Evolutionary conservation across 148 eudicot species (phyloP).

Genomic region (Salicornia ramosissima): DNA sequence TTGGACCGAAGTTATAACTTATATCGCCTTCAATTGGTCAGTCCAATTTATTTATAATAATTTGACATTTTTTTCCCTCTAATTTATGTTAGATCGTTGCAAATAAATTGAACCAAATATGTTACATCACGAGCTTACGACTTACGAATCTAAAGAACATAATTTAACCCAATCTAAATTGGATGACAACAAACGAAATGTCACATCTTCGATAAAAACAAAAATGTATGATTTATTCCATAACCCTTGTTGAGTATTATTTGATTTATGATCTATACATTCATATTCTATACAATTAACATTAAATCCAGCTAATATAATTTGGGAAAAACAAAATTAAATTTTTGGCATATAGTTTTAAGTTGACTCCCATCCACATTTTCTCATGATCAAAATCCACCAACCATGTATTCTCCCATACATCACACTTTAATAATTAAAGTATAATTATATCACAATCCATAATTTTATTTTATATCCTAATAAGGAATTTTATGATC

Average conservation of each 20-base stretch:
- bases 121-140: too few relatives aligned
- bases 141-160: neutral
- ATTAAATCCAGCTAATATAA: constrained; percentile 2
- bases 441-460: constrained; percentile 2
- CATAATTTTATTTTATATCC: neutral
- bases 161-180: neutral
- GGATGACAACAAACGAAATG: neutral
- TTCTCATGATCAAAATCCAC: constrained; percentile 26
- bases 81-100: too few relatives aligned
- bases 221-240: neutral
- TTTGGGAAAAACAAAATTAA: constrained; percentile 7
- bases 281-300: neutral
- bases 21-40: too few relatives aligned
- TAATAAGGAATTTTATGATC: neutral
- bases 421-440: too few relatives aligned
- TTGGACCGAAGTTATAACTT: too few relatives aligned
- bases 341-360: constrained; percentile 4
- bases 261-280: neutral
- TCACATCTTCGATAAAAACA: neutral
- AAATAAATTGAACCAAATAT: too few relatives aligned
- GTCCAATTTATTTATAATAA: too few relatives aligned
- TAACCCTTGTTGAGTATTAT: neutral
- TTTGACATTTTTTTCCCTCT: too few relatives aligned
- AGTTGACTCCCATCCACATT: constrained; percentile 20
- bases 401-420: constrained; percentile 14